phyloP scores from a whole-genome alignment of 2,329 filamentous ascomycete genomes.

The Cladosporium sp. region DNA sequence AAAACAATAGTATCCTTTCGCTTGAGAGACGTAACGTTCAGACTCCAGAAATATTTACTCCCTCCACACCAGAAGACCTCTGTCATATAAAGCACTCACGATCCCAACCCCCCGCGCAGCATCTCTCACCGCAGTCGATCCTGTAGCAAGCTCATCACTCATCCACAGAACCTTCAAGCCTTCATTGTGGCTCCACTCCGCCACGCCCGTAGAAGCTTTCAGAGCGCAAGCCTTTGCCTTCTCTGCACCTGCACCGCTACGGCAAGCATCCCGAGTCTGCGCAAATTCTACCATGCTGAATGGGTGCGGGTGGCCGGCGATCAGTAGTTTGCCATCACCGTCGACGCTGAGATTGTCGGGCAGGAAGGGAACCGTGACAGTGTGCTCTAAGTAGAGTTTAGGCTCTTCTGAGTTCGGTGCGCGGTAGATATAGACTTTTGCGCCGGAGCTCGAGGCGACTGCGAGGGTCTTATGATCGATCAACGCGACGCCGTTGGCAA shows the following conservation, averaged over 20 bases:
- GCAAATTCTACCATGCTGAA: slow-evolving; percentile 24
- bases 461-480: slow-evolving; percentile 34
- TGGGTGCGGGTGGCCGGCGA: slow-evolving; percentile 40
- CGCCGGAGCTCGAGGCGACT: slow-evolving; percentile 31
- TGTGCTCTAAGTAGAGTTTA: slow-evolving; percentile 16
- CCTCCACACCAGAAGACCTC: slow-evolving; percentile 36
- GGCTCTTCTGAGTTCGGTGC: slow-evolving; percentile 16
- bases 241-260: slow-evolving; percentile 7
- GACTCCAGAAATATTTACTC: neutral
- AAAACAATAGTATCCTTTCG: too few species aligned
- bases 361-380: slow-evolving; percentile 22
- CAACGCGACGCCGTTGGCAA: slow-evolving; percentile 39
- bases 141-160: slow-evolving; percentile 34
- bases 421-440: slow-evolving; percentile 33
- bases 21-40: too few species aligned
- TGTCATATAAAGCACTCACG: slow-evolving; percentile 39
- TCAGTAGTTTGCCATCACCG: slow-evolving; percentile 33
- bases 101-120: slow-evolving; percentile 32
- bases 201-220: slow-evolving; percentile 34
- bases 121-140: slow-evolving; percentile 37
- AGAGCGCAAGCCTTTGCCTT: slow-evolving; percentile 22
- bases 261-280: slow-evolving; percentile 22
- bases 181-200: slow-evolving; percentile 35
- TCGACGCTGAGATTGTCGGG: slow-evolving; percentile 41
- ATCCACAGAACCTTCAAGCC: slow-evolving; percentile 36